These are phyloP conservation scores for Tolypocladium endophyticum DNA, from an alignment of 2,329 filamentous ascomycete species.

Conservation along the genomic window DNA sequence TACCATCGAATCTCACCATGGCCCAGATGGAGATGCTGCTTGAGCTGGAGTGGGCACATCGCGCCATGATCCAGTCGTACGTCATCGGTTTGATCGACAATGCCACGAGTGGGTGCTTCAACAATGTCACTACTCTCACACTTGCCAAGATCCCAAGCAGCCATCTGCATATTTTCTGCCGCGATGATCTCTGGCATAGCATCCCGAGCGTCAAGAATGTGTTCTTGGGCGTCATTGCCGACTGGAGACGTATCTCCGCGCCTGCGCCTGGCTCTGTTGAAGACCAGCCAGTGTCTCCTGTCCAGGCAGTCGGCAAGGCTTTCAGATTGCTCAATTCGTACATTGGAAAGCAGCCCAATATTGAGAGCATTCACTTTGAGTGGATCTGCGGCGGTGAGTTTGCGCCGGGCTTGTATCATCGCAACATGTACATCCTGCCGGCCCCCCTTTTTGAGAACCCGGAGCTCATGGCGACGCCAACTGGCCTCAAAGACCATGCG, in stretches of 20 bases:
- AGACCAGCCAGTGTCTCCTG: slow-evolving; percentile 37
- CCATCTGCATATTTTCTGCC: slow-evolving; percentile 44
- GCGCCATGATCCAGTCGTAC: slow-evolving; percentile 58
- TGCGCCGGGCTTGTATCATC: slow-evolving; percentile 47
- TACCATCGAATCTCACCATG: slow-evolving; percentile 44
- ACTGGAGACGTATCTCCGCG: slow-evolving; percentile 52
- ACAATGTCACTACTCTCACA: slow-evolving; percentile 45
- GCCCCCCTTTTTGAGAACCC: slow-evolving; percentile 39
- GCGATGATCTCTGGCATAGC: slow-evolving; percentile 50
- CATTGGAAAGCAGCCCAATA: slow-evolving; percentile 34
- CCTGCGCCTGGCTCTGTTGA: slow-evolving; percentile 39
- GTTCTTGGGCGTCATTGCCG: slow-evolving; percentile 50
- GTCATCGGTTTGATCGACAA: slow-evolving; percentile 56
- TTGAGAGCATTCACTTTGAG: slow-evolving; percentile 52
- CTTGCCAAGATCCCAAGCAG: slow-evolving; percentile 55
- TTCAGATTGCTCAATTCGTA: slow-evolving; percentile 39
- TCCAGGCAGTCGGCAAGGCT: slow-evolving; percentile 38
- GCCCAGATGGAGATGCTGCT: slow-evolving; percentile 60
- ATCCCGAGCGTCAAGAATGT: slow-evolving; percentile 44
- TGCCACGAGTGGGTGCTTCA: slow-evolving; percentile 32
- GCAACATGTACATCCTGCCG: slow-evolving; percentile 52
- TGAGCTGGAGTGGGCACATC: slow-evolving; percentile 59
- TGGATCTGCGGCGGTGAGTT: slow-evolving; percentile 61
- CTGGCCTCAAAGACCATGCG: slow-evolving; percentile 19
- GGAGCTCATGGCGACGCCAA: slow-evolving; percentile 16